These are phyloP conservation scores for Cucumis melo DNA, from an alignment of 306 rosid species.

Conservation along the genomic window DNA sequence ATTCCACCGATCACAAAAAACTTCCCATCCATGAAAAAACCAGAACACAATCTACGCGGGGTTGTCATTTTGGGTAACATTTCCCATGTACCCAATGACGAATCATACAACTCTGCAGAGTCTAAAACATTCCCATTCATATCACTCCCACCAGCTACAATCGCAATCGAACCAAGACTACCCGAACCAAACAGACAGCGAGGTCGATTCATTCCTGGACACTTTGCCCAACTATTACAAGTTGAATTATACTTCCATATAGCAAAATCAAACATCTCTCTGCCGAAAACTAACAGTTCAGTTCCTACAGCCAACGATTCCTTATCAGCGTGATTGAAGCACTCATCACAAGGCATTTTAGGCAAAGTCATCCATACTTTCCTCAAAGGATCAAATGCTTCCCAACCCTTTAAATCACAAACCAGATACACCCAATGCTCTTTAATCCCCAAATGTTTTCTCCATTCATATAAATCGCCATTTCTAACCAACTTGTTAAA, in stretches of 20 bases:
- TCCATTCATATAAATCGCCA: constrained; percentile 18
- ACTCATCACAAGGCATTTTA: constrained; percentile 21
- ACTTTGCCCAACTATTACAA: constrained; percentile 13
- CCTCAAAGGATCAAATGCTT: constrained; percentile 19
- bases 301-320: constrained; percentile 29
- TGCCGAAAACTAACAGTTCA: constrained; percentile 22
- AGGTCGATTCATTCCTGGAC: constrained; percentile 13
- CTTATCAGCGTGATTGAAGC: constrained; percentile 23
- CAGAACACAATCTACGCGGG: constrained; percentile 19
- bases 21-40: constrained; percentile 24
- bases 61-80: constrained; percentile 11
- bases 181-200: constrained; percentile 27
- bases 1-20: constrained; percentile 29
- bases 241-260: constrained; percentile 24
- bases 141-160: constrained; percentile 28
- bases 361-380: constrained; percentile 21
- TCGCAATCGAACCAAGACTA: constrained; percentile 18
- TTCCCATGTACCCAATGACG: constrained; percentile 16
- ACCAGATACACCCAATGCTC: constrained; percentile 28
- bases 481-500: constrained; percentile 15
- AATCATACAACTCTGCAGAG: constrained; percentile 20
- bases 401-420: constrained; percentile 19
- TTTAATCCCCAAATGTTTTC: constrained; percentile 14
- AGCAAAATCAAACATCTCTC: constrained; percentile 16
- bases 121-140: constrained; percentile 8